Conservation (phyloP, 2,329 filamentous ascomycete species). For the Coniella vitis region DNA sequence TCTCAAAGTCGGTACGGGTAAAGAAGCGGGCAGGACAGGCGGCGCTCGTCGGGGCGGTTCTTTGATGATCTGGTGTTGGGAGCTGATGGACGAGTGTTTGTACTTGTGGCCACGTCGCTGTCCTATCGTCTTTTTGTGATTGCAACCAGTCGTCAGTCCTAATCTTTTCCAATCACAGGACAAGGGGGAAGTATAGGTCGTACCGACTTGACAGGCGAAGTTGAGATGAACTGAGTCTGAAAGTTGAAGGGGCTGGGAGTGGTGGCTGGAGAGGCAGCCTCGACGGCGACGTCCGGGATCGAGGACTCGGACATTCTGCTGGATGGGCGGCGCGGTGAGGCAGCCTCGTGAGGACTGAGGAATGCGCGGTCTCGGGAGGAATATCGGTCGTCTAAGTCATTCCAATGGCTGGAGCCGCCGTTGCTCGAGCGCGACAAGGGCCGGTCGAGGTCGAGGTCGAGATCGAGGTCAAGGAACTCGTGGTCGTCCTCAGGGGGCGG, state of each 20-base stretch:
- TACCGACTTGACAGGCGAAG: slow-evolving; percentile 71
- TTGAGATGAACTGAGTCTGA: slow-evolving; percentile 71
- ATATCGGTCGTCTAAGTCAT: slow-evolving; percentile 14
- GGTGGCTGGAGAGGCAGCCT: slow-evolving; percentile 21
- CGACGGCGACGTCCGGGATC: slow-evolving; percentile 18
- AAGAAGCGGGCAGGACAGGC: slow-evolving; percentile 79
- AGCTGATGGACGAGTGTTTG: slow-evolving; percentile 89
- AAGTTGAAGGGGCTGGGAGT: slow-evolving; percentile 83
- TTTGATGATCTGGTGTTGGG: slow-evolving; percentile 88
- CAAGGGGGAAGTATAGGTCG: slow-evolving; percentile 22
- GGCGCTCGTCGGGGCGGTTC: slow-evolving; percentile 82
- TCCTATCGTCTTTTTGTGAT: slow-evolving; percentile 63
- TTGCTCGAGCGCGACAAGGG: slow-evolving; percentile 19
- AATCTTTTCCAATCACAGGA: neutral
- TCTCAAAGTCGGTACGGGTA: slow-evolving; percentile 81
- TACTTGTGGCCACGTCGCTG: slow-evolving; percentile 94
- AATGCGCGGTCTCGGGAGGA: slow-evolving; percentile 18
- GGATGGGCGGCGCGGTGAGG: slow-evolving; percentile 21
- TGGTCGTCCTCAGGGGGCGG: slow-evolving; percentile 35
- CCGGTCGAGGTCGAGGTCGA: slow-evolving; percentile 21
- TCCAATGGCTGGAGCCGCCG: slow-evolving; percentile 16
- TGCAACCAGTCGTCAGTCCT: neutral
- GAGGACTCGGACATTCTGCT: slow-evolving; percentile 29
- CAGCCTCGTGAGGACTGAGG: slow-evolving; percentile 20
- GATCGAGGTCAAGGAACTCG: slow-evolving; percentile 24